phyloP scores from a whole-genome alignment of 352 stramenopile genomes.

The Globisporangium polare region DNA sequence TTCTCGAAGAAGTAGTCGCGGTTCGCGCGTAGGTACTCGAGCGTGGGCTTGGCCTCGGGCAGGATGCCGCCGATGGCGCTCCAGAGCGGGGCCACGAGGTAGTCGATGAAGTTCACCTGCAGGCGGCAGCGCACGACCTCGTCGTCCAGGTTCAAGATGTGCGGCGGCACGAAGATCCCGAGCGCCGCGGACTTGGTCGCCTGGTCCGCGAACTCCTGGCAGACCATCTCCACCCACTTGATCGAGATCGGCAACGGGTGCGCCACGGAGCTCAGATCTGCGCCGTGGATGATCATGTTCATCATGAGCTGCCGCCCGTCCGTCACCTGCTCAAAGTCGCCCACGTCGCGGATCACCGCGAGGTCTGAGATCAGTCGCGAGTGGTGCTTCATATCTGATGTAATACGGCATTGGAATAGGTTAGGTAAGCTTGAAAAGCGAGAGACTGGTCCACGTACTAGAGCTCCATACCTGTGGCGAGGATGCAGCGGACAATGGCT shows the following conservation, averaged over 20 bases:
- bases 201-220: slow-evolving; percentile 78
- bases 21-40: slow-evolving; percentile 51
- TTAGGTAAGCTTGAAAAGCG: background rate
- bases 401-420: background rate
- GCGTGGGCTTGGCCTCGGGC: slow-evolving; percentile 37
- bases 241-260: slow-evolving; percentile 38
- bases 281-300: slow-evolving; percentile 81
- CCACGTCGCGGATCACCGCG: slow-evolving; percentile 31
- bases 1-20: slow-evolving; percentile 73
- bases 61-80: slow-evolving; percentile 54
- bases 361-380: slow-evolving; percentile 61
- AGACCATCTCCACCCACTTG: slow-evolving; percentile 73
- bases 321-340: slow-evolving; percentile 53
- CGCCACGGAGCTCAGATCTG: slow-evolving; percentile 65
- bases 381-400: slow-evolving; percentile 77
- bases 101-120: slow-evolving; percentile 86
- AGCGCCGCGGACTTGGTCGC: slow-evolving; percentile 48
- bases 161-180: slow-evolving; percentile 58
- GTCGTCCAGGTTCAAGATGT: slow-evolving; percentile 77
- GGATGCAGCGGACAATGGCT: slow-evolving; percentile 71
- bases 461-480: slow-evolving; percentile 34
- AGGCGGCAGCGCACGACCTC: slow-evolving; percentile 53
- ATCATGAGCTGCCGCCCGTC: slow-evolving; percentile 71
- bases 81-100: slow-evolving; percentile 75
- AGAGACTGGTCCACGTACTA: background rate